These are phyloP conservation scores for Candida dajiaensis DNA, from an alignment of 805 yeast genomes.

Conservation along the genomic window DNA sequence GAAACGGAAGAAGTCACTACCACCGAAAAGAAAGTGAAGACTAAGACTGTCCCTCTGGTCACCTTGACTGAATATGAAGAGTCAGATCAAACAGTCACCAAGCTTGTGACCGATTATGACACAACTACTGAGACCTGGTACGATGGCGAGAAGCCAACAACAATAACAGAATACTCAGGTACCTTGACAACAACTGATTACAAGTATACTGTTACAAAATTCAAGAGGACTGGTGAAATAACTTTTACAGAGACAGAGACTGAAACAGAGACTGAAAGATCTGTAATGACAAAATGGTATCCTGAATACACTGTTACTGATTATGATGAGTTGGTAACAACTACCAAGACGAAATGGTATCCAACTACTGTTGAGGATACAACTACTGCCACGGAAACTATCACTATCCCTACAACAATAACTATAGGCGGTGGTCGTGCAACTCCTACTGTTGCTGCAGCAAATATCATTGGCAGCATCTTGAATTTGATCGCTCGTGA, in stretches of 20 bases:
- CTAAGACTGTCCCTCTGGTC: conserved; percentile 13
- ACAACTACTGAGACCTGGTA: conserved; percentile 15
- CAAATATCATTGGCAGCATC: not conserved
- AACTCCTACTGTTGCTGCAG: conserved; percentile 7
- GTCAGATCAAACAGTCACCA: conserved; percentile 24
- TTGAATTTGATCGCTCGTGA: conserved; percentile 3
- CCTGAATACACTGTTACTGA: conserved; percentile 22
- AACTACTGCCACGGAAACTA: conserved; percentile 7
- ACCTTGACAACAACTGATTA: conserved; percentile 15
- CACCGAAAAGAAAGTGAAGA: conserved; percentile 11
- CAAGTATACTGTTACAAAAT: conserved; percentile 12
- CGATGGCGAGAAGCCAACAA: conserved; percentile 5
- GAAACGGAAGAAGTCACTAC: conserved; percentile 12
- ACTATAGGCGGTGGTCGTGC: conserved; percentile 12
- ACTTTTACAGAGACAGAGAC: conserved; percentile 12
- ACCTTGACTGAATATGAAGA: conserved; percentile 25
- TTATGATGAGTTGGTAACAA: conserved; percentile 18
- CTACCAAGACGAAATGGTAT: conserved; percentile 18
- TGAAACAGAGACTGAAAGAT: conserved; percentile 17
- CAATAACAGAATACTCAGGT: conserved; percentile 10
- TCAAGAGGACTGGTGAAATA: conserved; percentile 10
- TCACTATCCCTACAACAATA: conserved; percentile 7
- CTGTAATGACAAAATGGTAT: conserved; percentile 14
- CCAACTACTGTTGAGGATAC: conserved; percentile 17
- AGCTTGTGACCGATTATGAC: conserved; percentile 17